phyloP scores from a whole-genome alignment of 345 rosid genomes.

The Excoecaria cochinchinensis region DNA sequence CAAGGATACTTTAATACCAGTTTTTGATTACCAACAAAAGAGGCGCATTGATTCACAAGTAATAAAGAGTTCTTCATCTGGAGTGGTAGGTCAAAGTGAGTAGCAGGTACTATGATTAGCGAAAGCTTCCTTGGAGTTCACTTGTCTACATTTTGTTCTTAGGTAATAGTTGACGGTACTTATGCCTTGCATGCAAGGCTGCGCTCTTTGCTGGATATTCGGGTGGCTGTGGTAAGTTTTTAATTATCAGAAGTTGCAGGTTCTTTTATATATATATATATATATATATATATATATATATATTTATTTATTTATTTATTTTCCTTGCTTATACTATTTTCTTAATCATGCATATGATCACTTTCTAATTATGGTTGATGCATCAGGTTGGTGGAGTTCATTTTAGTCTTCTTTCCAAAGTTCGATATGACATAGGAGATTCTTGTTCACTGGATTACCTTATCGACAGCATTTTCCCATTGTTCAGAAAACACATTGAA shows the following conservation, averaged over 20 bases:
- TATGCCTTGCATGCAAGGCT: conserved; percentile 90
- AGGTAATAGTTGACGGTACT: conserved; percentile 99
- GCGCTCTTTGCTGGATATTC: conserved; percentile 96
- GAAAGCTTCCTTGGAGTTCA: conserved; percentile 20
- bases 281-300: no score
- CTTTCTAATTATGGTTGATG: conserved; percentile 20
- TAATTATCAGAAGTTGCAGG: not conserved
- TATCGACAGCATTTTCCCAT: conserved; percentile 95
- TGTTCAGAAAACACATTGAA: conserved; percentile 96
- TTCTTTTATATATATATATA: not conserved
- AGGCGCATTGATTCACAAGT: conserved; percentile 50
- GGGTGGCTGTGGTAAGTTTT: conserved; percentile 90
- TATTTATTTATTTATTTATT: no score
- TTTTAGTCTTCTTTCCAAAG: conserved; percentile 98
- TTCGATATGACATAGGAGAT: conserved; percentile 93
- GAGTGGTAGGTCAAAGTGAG: conserved; percentile 57
- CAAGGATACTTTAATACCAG: conserved; percentile 66
- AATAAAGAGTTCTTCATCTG: conserved; percentile 63
- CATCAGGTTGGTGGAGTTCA: conserved; percentile 98
- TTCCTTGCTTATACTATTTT: conserved; percentile 4
- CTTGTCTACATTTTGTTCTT: conserved; percentile 18
- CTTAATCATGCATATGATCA: not conserved
- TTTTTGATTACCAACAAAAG: conserved; percentile 92
- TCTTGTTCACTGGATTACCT: conserved; percentile 91
- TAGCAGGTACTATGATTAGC: conserved; percentile 13